Evolutionary conservation across 2,329 filamentous ascomycete species (phyloP).

Genomic region (Calonectria hongkongensis): DNA sequence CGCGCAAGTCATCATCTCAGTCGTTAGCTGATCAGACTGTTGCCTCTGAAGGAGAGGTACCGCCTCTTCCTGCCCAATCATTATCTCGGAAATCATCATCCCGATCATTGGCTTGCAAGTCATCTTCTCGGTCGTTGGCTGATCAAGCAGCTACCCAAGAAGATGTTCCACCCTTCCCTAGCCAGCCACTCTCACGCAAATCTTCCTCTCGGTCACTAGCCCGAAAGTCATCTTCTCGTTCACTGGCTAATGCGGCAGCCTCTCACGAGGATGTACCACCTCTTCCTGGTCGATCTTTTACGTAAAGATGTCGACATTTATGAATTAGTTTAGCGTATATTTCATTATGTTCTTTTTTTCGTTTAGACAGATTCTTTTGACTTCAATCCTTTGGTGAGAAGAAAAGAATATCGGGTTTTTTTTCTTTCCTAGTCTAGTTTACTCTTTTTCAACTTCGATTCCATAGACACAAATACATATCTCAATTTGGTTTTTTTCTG

Average conservation of each 20-base stretch:
- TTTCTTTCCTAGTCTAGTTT: no score
- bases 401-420: no score
- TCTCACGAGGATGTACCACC: constrained; percentile 10
- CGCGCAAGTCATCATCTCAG: constrained; percentile 14
- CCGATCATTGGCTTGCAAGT: constrained; percentile 6
- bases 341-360: background rate
- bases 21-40: constrained; percentile 8
- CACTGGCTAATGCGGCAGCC: background rate
- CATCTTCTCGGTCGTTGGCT: constrained; percentile 3
- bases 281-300: background rate
- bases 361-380: background rate
- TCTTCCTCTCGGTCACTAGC: constrained; percentile 1
- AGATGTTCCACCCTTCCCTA: background rate
- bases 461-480: no score
- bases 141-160: constrained; percentile 1
- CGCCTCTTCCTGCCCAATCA: constrained; percentile 7
- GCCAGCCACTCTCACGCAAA: background rate
- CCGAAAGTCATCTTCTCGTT: constrained; percentile 8
- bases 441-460: no score
- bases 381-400: no score
- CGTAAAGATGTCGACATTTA: background rate
- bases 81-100: constrained; percentile 10
- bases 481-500: no score
- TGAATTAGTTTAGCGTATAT: background rate
- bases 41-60: background rate